phyloP scores from a whole-genome alignment of 164 flowering plant genomes.

The Pachysandra terminalis region DNA sequence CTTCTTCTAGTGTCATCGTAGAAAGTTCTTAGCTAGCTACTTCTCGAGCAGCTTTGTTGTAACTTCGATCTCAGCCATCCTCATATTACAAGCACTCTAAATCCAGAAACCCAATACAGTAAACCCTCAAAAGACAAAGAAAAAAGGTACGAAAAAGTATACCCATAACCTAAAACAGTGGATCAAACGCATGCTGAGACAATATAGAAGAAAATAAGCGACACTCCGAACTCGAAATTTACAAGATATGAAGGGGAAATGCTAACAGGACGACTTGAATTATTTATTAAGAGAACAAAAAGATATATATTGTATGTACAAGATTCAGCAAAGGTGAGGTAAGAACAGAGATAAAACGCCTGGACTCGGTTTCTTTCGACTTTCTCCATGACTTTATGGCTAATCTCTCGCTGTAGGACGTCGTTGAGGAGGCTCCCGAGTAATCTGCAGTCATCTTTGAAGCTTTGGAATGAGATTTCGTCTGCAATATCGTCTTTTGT shows the following conservation, averaged over 20 bases:
- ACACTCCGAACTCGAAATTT: background rate
- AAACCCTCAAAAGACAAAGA: no score
- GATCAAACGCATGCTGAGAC: background rate
- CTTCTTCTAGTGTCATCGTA: constrained; percentile 76
- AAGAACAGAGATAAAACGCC: constrained; percentile 24
- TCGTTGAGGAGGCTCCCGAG: constrained; percentile 72
- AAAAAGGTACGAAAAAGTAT: no score
- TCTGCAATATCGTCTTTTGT: no score
- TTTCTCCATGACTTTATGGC: constrained; percentile 52
- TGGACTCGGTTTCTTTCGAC: constrained; percentile 57
- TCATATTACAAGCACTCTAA: no score
- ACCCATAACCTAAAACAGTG: constrained; percentile 5
- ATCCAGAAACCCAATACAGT: background rate
- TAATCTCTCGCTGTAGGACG: constrained; percentile 67
- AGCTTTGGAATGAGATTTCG: constrained; percentile 77
- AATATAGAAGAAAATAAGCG: background rate
- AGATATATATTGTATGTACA: background rate
- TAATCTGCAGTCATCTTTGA: constrained; percentile 70
- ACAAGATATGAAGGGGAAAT: background rate
- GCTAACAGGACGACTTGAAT: no score
- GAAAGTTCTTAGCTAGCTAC: constrained; percentile 76
- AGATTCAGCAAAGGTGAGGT: no score
- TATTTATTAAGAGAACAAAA: no score
- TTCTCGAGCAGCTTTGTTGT: constrained; percentile 75
- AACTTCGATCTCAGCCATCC: constrained; percentile 74